A percentile compares a stretch with the other conserved stretches of the same genome.
phyloP scores from a whole-genome alignment of 495 filamentous ascomycete species.

The Aspergillus heteromorphus region DNA sequence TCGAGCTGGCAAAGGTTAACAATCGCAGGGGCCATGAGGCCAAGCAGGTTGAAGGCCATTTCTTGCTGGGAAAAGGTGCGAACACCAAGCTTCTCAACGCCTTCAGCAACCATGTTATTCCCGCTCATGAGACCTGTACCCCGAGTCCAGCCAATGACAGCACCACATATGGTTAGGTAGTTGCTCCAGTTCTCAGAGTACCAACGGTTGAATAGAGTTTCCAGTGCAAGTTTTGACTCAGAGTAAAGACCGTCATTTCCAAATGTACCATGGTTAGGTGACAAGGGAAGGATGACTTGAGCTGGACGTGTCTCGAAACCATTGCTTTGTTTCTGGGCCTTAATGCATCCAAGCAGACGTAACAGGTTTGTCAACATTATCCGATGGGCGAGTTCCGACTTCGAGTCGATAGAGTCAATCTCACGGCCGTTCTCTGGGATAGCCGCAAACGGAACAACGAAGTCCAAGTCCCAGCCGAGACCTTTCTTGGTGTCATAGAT shows the following conservation, averaged over 20 bases:
- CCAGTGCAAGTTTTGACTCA: constrained; percentile 92
- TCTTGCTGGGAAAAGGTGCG: constrained; percentile 98
- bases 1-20: constrained; percentile 95
- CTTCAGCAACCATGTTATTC: constrained; percentile 97
- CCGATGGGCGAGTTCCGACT: constrained; percentile 95
- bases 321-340: constrained; percentile 76
- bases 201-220: constrained; percentile 99
- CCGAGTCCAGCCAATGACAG: constrained; percentile 98
- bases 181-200: constrained; percentile 95
- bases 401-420: constrained; percentile 95
- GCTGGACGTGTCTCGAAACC: constrained; percentile 93
- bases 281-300: constrained; percentile 91
- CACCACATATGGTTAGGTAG: constrained; percentile 97
- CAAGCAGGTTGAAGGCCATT: constrained; percentile 98
- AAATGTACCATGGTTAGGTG: constrained; percentile 97
- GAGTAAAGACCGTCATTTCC: constrained; percentile 98
- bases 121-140: constrained; percentile 97
- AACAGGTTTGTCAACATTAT: constrained; percentile 99
- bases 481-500: constrained; percentile 97
- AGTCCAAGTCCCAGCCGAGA: constrained; percentile 97
- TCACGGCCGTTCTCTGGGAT: constrained; percentile 97
- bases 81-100: constrained; percentile 91
- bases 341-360: constrained; percentile 83
- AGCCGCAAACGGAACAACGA: constrained; percentile 91
- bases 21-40: constrained; percentile 90